Conservation (phyloP, 768 basidiomycete species). For the Pulveroboletus sp. region DNA sequence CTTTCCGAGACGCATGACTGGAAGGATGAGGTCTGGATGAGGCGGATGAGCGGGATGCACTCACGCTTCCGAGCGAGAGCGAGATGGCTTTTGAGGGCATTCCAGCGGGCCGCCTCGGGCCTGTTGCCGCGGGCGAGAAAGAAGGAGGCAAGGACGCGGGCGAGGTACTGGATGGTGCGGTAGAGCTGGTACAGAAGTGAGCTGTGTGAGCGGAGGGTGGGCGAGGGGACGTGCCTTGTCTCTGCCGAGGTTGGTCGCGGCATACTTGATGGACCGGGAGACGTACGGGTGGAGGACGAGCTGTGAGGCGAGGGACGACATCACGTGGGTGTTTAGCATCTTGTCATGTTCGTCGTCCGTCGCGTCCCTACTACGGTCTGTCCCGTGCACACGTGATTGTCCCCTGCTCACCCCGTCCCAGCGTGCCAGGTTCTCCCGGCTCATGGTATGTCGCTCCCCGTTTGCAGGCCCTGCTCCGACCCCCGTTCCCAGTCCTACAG, state of each 20-base stretch:
- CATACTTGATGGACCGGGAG: constrained; percentile 70
- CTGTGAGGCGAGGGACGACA: constrained; percentile 56
- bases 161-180: constrained; percentile 85
- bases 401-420: background rate
- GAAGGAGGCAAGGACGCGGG: constrained; percentile 86
- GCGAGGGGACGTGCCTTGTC: constrained; percentile 65
- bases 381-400: constrained; percentile 22
- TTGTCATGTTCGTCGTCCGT: constrained; percentile 15
- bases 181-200: constrained; percentile 58
- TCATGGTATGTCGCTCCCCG: constrained; percentile 31
- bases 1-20: constrained; percentile 92
- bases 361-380: constrained; percentile 1
- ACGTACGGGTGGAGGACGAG: constrained; percentile 82
- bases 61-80: constrained; percentile 82
- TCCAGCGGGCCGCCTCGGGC: constrained; percentile 69
- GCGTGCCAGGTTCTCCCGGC: constrained; percentile 11
- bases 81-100: constrained; percentile 81
- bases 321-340: constrained; percentile 28
- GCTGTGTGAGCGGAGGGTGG: background rate
- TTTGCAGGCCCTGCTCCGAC: background rate
- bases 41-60: background rate
- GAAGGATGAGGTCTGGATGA: background rate
- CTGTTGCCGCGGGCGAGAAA: constrained; percentile 66
- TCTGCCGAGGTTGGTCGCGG: constrained; percentile 77
- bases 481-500: constrained; percentile 54